Conservation (phyloP, 2,329 filamentous ascomycete genomes). For the Pseudocercospora musae region DNA sequence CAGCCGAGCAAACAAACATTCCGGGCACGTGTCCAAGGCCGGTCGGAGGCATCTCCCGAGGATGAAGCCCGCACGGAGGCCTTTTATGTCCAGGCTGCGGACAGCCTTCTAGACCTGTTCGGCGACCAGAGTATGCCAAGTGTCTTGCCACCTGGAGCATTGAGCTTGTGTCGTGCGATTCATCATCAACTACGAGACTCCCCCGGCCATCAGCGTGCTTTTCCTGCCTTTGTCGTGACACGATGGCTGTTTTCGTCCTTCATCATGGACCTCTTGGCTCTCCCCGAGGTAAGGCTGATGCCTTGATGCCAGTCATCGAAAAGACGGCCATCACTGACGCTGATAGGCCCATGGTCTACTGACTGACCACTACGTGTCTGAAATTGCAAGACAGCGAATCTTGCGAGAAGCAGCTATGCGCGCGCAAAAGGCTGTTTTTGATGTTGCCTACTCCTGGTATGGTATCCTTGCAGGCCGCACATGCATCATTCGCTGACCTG, state of each 20-base stretch:
- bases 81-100: slow-evolving; percentile 80
- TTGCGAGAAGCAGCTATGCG: slow-evolving; percentile 72
- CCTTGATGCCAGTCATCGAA: too few species aligned
- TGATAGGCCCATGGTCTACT: slow-evolving; percentile 60
- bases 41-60: slow-evolving; percentile 66
- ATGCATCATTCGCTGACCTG: slow-evolving; percentile 24
- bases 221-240: slow-evolving; percentile 78
- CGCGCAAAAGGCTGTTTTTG: slow-evolving; percentile 74
- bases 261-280: slow-evolving; percentile 76
- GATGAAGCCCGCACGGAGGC: slow-evolving; percentile 80
- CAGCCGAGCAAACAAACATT: slow-evolving; percentile 67
- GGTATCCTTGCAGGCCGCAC: slow-evolving; percentile 32
- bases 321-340: slow-evolving; percentile 32
- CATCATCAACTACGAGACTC: slow-evolving; percentile 63
- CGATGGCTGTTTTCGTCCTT: slow-evolving; percentile 92
- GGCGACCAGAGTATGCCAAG: slow-evolving; percentile 74
- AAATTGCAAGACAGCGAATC: slow-evolving; percentile 77
- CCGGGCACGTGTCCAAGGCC: slow-evolving; percentile 66
- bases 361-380: slow-evolving; percentile 86
- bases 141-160: slow-evolving; percentile 79
- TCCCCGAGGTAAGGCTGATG: slow-evolving; percentile 67
- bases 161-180: slow-evolving; percentile 82
- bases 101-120: slow-evolving; percentile 78
- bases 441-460: slow-evolving; percentile 69
- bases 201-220: slow-evolving; percentile 65